A percentile compares a stretch with the other conserved stretches of the same genome.
These are phyloP conservation scores for Nicotiana tabacum DNA, from an alignment of 257 asterid species.

Conservation along the genomic window DNA sequence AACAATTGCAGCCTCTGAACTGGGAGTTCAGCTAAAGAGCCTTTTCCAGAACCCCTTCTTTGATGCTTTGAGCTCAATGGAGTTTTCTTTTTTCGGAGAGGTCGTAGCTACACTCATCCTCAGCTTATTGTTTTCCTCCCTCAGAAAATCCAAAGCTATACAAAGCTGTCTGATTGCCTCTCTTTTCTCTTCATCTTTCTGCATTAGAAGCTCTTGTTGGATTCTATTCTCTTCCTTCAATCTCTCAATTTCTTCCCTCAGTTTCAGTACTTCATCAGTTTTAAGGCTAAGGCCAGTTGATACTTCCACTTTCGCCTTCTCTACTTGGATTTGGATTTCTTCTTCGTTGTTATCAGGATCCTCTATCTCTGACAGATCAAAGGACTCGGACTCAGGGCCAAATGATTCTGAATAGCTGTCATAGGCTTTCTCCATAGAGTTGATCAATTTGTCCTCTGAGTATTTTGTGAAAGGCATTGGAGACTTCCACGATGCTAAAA, in stretches of 20 bases:
- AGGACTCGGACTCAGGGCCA: slow-evolving; percentile 36
- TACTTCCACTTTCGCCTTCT: slow-evolving; percentile 19
- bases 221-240: slow-evolving; percentile 48
- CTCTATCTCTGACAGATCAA: slow-evolving; percentile 67
- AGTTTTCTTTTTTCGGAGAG: slow-evolving; percentile 22
- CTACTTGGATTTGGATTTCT: not conserved
- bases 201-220: slow-evolving; percentile 42
- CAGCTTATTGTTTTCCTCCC: slow-evolving; percentile 57
- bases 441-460: slow-evolving; percentile 36
- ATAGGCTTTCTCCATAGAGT: slow-evolving; percentile 45
- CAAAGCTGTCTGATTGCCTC: slow-evolving; percentile 82
- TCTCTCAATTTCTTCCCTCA: slow-evolving; percentile 48
- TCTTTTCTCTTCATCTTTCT: slow-evolving; percentile 85
- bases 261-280: slow-evolving; percentile 24
- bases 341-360: slow-evolving; percentile 59
- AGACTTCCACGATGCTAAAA: slow-evolving; percentile 41
- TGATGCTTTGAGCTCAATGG: slow-evolving; percentile 22
- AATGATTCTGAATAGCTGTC: slow-evolving; percentile 79
- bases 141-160: slow-evolving; percentile 54
- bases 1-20: slow-evolving; percentile 26
- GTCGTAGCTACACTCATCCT: slow-evolving; percentile 32
- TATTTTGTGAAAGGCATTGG: slow-evolving; percentile 44
- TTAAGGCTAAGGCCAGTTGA: slow-evolving; percentile 10
- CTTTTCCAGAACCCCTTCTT: slow-evolving; percentile 56
- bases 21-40: slow-evolving; percentile 43